Evolutionary conservation across 306 rosid genomes (phyloP).

Genomic region (Citrullus mucosospermus): DNA sequence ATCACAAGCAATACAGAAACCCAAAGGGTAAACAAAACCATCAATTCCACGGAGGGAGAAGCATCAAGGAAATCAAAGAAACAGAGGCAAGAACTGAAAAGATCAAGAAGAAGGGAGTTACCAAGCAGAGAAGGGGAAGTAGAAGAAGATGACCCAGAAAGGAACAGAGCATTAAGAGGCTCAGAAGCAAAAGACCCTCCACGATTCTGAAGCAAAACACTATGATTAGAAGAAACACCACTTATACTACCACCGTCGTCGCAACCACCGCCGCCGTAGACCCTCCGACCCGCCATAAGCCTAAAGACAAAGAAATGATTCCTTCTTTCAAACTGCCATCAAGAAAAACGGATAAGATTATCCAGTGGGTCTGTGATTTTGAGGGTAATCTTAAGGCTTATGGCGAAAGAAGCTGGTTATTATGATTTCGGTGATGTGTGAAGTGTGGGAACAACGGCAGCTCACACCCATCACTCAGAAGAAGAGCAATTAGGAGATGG

Average conservation of each 20-base stretch:
- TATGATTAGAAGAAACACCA: conserved; percentile 16
- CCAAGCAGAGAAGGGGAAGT: conserved; percentile 38
- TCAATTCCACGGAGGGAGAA: neutral
- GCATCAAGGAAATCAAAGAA: neutral
- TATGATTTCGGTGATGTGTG: conserved; percentile 84
- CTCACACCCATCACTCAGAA: conserved; percentile 88
- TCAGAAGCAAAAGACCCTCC: conserved; percentile 18
- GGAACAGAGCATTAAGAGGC: conserved; percentile 44
- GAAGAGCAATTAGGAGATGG: neutral
- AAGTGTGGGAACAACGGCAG: conserved; percentile 83
- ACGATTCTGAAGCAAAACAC: conserved; percentile 36
- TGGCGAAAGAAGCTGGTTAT: conserved; percentile 96
- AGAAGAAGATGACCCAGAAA: conserved; percentile 39
- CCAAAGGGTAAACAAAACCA: neutral
- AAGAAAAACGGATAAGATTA: neutral
- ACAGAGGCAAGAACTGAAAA: neutral
- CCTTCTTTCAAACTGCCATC: conserved; percentile 17
- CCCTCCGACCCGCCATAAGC: conserved; percentile 44
- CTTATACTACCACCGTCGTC: conserved; percentile 1
- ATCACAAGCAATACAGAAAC: neutral
- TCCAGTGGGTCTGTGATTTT: neutral
- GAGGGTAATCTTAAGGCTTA: conserved; percentile 29
- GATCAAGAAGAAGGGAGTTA: neutral
- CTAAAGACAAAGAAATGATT: neutral
- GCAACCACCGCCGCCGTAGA: conserved; percentile 15